These are phyloP conservation scores for Ophiostoma triangulosporum DNA, from an alignment of 2,329 filamentous ascomycete species.

Conservation along the genomic window DNA sequence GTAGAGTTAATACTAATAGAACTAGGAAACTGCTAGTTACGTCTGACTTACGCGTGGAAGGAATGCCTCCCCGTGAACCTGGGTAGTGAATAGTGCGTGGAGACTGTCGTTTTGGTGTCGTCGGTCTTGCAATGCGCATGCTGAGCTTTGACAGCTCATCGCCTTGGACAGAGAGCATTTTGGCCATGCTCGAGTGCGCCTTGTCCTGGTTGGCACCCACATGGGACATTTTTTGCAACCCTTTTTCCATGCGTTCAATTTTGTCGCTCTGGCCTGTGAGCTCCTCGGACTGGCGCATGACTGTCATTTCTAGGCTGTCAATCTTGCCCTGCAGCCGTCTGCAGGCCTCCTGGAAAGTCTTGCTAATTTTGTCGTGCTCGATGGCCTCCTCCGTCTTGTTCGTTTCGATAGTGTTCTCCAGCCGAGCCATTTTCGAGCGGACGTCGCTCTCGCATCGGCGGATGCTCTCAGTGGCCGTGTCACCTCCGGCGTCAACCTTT, in stretches of 20 bases:
- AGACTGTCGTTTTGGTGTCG: background rate
- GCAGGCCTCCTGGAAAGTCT: constrained; percentile 2
- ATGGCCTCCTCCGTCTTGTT: constrained; percentile 5
- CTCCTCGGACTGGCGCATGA: constrained; percentile 5
- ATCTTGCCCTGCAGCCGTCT: constrained; percentile 6
- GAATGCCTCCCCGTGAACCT: background rate
- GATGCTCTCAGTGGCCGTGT: background rate
- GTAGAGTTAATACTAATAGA: background rate
- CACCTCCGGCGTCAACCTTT: background rate
- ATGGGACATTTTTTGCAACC: background rate
- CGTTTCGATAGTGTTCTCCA: constrained; percentile 5
- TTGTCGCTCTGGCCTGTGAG: constrained; percentile 2
- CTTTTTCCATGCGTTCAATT: constrained; percentile 5
- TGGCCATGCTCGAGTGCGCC: background rate
- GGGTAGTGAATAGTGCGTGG: background rate
- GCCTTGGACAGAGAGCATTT: background rate
- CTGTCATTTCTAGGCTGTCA: constrained; percentile 6
- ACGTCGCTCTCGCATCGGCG: constrained; percentile 7
- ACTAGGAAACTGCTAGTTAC: background rate
- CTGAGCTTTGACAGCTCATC: background rate
- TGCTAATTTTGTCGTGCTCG: constrained; percentile 1
- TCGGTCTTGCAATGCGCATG: background rate
- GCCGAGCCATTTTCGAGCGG: constrained; percentile 1
- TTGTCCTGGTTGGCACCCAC: background rate
- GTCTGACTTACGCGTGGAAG: background rate